Evolutionary conservation across 768 basidiomycete genomes (phyloP).

Genomic region (Phaeotremella skinneri): DNA sequence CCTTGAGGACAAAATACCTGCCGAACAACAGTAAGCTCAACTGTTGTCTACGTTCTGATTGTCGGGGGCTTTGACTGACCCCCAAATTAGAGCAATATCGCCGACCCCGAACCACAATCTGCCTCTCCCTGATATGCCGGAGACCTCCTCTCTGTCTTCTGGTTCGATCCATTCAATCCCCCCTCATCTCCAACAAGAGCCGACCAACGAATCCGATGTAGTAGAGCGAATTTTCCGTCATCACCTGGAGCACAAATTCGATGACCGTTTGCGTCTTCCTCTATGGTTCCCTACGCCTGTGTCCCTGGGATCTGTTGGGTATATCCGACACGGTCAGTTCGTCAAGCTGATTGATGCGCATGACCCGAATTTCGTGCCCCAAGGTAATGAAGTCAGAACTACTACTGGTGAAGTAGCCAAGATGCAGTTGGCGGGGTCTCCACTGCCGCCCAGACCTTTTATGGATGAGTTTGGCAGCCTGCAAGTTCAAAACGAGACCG

Average conservation of each 20-base stretch:
- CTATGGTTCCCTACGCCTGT: conserved; percentile 69
- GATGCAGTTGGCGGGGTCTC: too few species aligned
- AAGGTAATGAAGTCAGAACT: background rate
- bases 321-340: conserved; percentile 67
- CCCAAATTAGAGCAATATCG: conserved; percentile 21
- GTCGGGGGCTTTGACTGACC: too few species aligned
- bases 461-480: conserved; percentile 29
- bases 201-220: conserved; percentile 32
- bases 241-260: conserved; percentile 66
- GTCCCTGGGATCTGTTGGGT: conserved; percentile 71
- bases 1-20: conserved; percentile 1
- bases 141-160: conserved; percentile 33
- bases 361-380: conserved; percentile 57
- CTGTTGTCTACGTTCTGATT: background rate
- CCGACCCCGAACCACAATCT: conserved; percentile 10
- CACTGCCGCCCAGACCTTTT: conserved; percentile 25
- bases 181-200: conserved; percentile 23
- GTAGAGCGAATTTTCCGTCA: conserved; percentile 67
- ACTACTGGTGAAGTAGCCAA: background rate
- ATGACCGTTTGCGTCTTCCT: conserved; percentile 65
- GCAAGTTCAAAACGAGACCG: conserved; percentile 14
- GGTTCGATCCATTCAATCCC: conserved; percentile 35
- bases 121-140: conserved; percentile 17
- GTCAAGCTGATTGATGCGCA: conserved; percentile 68
- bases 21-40: conserved; percentile 17